Conservation (phyloP, 1,284 basidiomycete species). For the Ustilago cynodontis region DNA sequence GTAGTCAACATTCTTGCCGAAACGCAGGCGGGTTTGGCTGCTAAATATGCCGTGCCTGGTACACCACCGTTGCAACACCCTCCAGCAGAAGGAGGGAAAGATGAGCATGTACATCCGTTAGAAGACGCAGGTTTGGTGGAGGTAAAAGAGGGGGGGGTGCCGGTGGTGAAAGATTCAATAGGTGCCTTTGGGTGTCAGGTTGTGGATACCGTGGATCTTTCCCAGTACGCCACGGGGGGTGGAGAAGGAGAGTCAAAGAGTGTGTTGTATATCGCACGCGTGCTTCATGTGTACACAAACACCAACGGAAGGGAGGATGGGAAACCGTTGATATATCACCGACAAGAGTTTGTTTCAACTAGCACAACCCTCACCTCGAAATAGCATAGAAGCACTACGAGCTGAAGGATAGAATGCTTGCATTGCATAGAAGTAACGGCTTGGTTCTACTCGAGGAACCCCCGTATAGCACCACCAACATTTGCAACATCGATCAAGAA, state of each 20-base stretch:
- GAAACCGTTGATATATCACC: constrained; percentile 36
- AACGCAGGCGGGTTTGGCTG: constrained; percentile 18
- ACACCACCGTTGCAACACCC: constrained; percentile 16
- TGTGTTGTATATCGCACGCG: constrained; percentile 36
- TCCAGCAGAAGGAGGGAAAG: background rate
- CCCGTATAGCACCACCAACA: constrained; percentile 82
- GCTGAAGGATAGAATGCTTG: background rate
- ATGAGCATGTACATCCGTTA: constrained; percentile 25
- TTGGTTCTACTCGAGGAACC: constrained; percentile 74
- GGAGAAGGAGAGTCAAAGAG: background rate
- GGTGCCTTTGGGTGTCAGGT: constrained; percentile 35
- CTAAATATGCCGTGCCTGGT: constrained; percentile 30
- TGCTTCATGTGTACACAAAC: constrained; percentile 19
- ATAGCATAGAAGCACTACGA: background rate
- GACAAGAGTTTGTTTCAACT: constrained; percentile 31
- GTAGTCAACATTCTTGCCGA: constrained; percentile 21
- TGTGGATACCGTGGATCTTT: constrained; percentile 25
- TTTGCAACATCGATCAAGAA: constrained; percentile 87
- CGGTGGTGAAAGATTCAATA: constrained; percentile 8
- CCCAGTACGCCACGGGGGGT: background rate
- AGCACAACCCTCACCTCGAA: background rate
- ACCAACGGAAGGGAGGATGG: background rate
- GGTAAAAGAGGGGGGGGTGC: background rate
- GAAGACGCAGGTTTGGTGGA: constrained; percentile 10
- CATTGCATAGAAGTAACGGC: background rate